phyloP scores from a whole-genome alignment of 345 rosid genomes.

The Turritis glabra region DNA sequence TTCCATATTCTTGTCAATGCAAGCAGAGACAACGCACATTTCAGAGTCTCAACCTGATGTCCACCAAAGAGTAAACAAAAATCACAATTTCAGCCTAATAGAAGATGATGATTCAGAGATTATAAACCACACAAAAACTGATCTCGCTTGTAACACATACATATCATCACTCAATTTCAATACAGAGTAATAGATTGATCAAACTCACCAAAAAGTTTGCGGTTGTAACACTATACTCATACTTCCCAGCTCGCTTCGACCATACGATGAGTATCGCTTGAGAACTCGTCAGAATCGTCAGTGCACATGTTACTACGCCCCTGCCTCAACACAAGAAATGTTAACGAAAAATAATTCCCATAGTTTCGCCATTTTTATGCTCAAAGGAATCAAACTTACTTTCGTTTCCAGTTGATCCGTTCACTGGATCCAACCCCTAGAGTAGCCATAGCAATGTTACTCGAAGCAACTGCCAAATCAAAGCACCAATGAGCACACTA shows the following conservation, averaged over 20 bases:
- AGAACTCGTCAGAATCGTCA: conserved; percentile 90
- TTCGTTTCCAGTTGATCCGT: conserved; percentile 71
- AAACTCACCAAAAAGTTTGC: conserved; percentile 87
- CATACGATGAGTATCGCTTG: conserved; percentile 97
- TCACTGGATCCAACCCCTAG: conserved; percentile 46
- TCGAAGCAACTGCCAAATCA: conserved; percentile 43
- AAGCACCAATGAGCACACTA: conserved; percentile 20
- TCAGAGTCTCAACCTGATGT: conserved; percentile 86
- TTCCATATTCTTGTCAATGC: conserved; percentile 86
- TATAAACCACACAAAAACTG: not conserved
- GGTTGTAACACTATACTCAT: conserved; percentile 94
- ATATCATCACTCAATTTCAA: not conserved
- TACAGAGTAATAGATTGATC: not conserved
- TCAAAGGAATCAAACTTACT: conserved; percentile 43
- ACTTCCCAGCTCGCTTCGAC: conserved; percentile 99
- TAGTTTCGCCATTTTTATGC: not conserved
- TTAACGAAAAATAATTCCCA: too few species aligned
- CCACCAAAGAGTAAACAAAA: conserved; percentile 26
- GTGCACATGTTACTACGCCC: conserved; percentile 73
- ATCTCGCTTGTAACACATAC: not conserved
- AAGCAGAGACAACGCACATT: conserved; percentile 83
- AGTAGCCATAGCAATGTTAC: conserved; percentile 44
- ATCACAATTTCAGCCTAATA: not conserved
- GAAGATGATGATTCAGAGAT: not conserved
- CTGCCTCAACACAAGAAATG: conserved; percentile 38